phyloP scores from a whole-genome alignment of 2,329 filamentous ascomycete genomes.

The Aspergillus niger region DNA sequence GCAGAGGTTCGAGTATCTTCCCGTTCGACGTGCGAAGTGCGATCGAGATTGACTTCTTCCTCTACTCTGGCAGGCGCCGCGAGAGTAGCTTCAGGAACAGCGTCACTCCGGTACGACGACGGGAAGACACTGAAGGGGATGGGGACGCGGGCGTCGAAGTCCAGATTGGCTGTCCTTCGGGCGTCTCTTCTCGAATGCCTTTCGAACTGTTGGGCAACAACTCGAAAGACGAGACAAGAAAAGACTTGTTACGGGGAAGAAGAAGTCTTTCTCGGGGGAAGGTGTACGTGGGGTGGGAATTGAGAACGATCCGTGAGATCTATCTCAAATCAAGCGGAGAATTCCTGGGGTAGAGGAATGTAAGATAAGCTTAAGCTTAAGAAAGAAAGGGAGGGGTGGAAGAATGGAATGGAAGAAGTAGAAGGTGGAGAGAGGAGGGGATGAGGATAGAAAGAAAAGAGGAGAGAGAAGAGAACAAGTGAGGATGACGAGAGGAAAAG shows the following conservation, averaged over 20 bases:
- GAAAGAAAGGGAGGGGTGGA: constrained; percentile 8
- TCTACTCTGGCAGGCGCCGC: constrained; percentile 69
- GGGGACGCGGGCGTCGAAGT: constrained; percentile 99
- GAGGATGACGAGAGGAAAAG: constrained; percentile 12
- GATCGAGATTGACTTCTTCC: constrained; percentile 78
- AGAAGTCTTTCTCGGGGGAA: constrained; percentile 41
- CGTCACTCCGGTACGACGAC: constrained; percentile 87
- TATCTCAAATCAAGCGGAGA: constrained; percentile 26
- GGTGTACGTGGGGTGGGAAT: constrained; percentile 17
- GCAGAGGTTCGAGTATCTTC: constrained; percentile 82
- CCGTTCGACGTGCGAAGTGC: constrained; percentile 86
- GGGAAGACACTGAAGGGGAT: constrained; percentile 99
- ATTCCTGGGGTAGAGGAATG: constrained; percentile 23
- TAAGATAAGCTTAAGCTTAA: constrained; percentile 25
- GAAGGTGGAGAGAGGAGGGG: constrained; percentile 9
- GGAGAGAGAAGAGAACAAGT: constrained; percentile 9
- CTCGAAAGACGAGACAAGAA: constrained; percentile 53
- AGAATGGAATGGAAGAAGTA: constrained; percentile 22
- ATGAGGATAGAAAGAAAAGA: constrained; percentile 8
- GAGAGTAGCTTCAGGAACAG: constrained; percentile 65
- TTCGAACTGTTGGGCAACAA: constrained; percentile 50
- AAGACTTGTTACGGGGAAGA: constrained; percentile 42
- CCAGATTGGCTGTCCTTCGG: constrained; percentile 90
- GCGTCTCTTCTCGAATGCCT: constrained; percentile 70
- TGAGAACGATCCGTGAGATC: constrained; percentile 24